Conservation (phyloP, 148 eudicot species). For the Diospyros lotus region DNA sequence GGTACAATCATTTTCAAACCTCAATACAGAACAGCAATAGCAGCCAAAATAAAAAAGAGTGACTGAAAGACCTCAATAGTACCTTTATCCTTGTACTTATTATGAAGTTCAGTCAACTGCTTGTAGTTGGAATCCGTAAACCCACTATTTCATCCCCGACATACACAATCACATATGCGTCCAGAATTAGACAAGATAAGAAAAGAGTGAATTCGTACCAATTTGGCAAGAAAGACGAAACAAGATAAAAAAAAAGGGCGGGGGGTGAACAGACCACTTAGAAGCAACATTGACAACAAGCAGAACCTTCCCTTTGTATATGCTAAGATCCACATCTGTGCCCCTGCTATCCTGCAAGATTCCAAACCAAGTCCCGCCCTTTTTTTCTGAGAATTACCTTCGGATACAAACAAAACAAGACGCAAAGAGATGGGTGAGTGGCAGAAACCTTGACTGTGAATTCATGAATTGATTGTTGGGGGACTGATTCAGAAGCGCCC, state of each 20-base stretch:
- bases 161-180: neutral
- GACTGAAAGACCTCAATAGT: neutral
- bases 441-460: slow-evolving; percentile 33
- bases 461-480: slow-evolving; percentile 12
- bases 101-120: slow-evolving; percentile 69
- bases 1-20: neutral
- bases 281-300: slow-evolving; percentile 22
- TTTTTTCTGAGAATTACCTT: neutral
- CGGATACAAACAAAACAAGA: neutral
- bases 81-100: slow-evolving; percentile 73
- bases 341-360: slow-evolving; percentile 17
- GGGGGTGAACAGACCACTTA: slow-evolving; percentile 8
- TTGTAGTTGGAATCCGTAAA: slow-evolving; percentile 71
- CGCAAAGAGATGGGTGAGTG: neutral
- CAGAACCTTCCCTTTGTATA: slow-evolving; percentile 15
- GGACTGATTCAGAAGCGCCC: slow-evolving; percentile 27
- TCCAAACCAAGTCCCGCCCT: neutral
- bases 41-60: neutral
- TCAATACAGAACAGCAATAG: neutral
- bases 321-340: slow-evolving; percentile 13
- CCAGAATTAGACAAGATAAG: slow-evolving; percentile 9
- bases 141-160: slow-evolving; percentile 42
- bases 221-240: neutral
- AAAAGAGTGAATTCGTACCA: neutral
- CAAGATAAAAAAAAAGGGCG: neutral